Percentiles rank a stretch among this genome's conserved stretches.
Evolutionary conservation across 2,329 filamentous ascomycete species (phyloP).

Genomic region (Aspergillus awamori): DNA sequence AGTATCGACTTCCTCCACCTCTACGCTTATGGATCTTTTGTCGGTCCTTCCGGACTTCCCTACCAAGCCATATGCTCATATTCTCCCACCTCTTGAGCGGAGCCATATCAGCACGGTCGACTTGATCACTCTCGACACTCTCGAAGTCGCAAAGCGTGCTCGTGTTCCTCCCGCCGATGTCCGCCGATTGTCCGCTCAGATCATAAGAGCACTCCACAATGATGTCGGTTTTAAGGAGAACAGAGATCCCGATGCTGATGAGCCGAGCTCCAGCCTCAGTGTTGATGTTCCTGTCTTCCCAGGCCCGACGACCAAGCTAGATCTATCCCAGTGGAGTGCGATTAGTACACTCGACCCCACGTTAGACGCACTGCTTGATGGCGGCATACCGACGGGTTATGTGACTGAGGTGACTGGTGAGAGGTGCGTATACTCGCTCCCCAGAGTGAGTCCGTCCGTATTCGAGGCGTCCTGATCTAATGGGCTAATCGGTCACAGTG

Average conservation of each 20-base stretch:
- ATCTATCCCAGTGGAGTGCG: slow-evolving; percentile 51
- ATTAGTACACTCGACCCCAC: slow-evolving; percentile 80
- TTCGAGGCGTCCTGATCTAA: background rate
- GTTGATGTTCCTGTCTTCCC: slow-evolving; percentile 23
- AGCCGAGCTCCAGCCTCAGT: slow-evolving; percentile 28
- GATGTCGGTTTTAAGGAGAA: slow-evolving; percentile 56
- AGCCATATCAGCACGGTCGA: slow-evolving; percentile 78
- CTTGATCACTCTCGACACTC: slow-evolving; percentile 78
- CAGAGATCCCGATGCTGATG: slow-evolving; percentile 13
- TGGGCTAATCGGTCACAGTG: slow-evolving; percentile 52
- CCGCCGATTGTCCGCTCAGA: slow-evolving; percentile 68
- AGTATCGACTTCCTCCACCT: background rate
- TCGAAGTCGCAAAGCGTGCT: slow-evolving; percentile 83
- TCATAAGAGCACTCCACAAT: slow-evolving; percentile 68
- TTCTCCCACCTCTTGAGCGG: slow-evolving; percentile 78
- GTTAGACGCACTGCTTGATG: slow-evolving; percentile 72
- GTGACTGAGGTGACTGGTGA: slow-evolving; percentile 91
- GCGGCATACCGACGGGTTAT: slow-evolving; percentile 78
- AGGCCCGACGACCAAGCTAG: slow-evolving; percentile 33
- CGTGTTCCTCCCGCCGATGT: slow-evolving; percentile 79
- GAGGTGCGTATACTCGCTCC: slow-evolving; percentile 55
- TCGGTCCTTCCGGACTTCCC: slow-evolving; percentile 80
- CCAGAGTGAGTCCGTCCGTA: background rate
- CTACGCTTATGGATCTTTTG: slow-evolving; percentile 67
- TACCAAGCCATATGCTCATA: slow-evolving; percentile 68